Percentiles rank a stretch among this genome's conserved stretches.
Conservation (phyloP, 345 rosid species). For the Salix koriyanagi region DNA sequence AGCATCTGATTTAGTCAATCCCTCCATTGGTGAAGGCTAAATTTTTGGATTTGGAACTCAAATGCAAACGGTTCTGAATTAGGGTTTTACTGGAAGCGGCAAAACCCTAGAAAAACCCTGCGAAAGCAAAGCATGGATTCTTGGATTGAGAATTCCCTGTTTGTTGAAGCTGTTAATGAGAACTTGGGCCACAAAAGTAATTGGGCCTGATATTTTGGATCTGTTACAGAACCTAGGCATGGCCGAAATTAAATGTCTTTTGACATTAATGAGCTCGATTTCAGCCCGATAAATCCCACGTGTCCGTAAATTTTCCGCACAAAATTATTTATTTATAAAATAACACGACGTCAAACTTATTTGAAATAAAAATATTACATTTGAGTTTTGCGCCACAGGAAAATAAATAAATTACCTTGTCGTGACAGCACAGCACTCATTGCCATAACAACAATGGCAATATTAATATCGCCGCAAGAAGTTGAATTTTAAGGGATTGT, state of each 20-base stretch:
- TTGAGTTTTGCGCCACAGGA: no score
- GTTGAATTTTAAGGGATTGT: no score
- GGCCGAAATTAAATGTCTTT: not conserved
- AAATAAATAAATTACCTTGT: no score
- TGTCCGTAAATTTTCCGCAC: no score
- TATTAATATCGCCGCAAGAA: no score
- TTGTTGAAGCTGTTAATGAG: not conserved
- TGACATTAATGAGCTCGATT: not conserved
- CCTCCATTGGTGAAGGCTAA: constrained; percentile 46
- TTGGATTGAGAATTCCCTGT: not conserved
- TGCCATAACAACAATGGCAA: no score
- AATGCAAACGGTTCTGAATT: not conserved
- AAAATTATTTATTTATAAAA: no score
- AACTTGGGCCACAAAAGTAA: not conserved
- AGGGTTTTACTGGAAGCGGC: not conserved
- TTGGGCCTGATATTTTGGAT: not conserved
- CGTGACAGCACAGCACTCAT: no score
- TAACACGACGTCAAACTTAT: no score
- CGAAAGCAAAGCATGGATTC: not conserved
- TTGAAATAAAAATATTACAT: no score
- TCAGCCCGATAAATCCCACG: not conserved
- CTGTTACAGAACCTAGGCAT: not conserved
- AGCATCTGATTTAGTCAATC: constrained; percentile 57
- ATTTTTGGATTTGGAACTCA: not conserved
- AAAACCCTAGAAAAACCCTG: not conserved